A percentile compares a stretch with the other conserved stretches of the same genome.
phyloP scores from a whole-genome alignment of 305 asterid genomes.

The Solanum hybrid region DNA sequence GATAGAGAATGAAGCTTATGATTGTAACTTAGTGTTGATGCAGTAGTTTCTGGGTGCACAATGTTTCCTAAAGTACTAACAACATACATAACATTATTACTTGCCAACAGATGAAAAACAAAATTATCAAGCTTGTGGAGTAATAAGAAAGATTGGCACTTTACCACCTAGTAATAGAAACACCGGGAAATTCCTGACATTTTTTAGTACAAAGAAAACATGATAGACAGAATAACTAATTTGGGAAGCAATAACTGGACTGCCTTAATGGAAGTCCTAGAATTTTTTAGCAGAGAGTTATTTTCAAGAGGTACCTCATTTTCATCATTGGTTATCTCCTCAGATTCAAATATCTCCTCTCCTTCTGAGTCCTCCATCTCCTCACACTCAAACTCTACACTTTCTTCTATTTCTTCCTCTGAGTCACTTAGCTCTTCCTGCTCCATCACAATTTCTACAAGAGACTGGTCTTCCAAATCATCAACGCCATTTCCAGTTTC shows the following conservation, averaged over 20 bases:
- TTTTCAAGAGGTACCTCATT: conserved; percentile 52
- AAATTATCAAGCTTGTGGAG: neutral
- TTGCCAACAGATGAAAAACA: neutral
- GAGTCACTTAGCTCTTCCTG: conserved; percentile 97
- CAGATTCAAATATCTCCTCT: conserved; percentile 62
- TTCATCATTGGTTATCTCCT: conserved; percentile 34
- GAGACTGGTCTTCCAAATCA: conserved; percentile 32
- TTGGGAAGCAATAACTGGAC: neutral
- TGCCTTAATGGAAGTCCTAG: neutral
- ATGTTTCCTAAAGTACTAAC: neutral
- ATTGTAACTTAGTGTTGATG: neutral
- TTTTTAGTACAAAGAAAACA: neutral
- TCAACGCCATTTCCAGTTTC: conserved; percentile 30
- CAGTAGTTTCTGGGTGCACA: neutral
- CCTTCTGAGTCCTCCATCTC: conserved; percentile 98
- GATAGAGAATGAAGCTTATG: neutral
- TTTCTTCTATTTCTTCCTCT: conserved; percentile 81
- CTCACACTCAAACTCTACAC: conserved; percentile 93
- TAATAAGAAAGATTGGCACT: neutral
- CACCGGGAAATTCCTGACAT: neutral
- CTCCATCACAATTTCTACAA: conserved; percentile 85
- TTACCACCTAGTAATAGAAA: neutral
- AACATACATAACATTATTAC: neutral
- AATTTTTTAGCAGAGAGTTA: neutral
- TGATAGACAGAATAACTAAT: neutral